Evolutionary conservation across 2,329 filamentous ascomycete genomes (phyloP), one percentile per base, ranked within the genome.

Genomic region (Hymenoscyphus fraxineus): DNA sequence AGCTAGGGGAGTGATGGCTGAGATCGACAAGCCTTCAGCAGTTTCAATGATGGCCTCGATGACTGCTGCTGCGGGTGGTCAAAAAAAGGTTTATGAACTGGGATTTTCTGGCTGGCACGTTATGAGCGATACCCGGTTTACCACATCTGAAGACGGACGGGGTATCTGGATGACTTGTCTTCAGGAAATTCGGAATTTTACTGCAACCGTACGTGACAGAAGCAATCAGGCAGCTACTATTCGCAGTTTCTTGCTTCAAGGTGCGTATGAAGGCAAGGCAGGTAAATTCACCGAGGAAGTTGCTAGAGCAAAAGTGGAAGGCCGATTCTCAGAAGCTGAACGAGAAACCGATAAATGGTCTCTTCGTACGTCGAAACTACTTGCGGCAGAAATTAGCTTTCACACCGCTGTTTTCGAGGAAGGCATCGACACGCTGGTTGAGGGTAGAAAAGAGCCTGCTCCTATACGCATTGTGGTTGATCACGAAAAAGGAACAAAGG

Each of bases 241-340:
- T 12, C 83, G 88, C 38, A 89, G 87, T 66, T 90, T 96, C 73
- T 77, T 89, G 51, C 82, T 96, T 1, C 85, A 88, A 60, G 91
- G 92, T 61, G 79, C 84, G 7, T 94, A 94, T 71, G 91, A 96
- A 73, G 88, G 88, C 32, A 93, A 88, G 75, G 91, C 90, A 1
- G 80, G 82, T 19, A 91, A 89, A 66, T 88, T 92, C 77, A 87
- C 87, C 35, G 94, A 98, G 77, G 95, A 98, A 68, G 82, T 97
- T 13, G 86, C 88, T 58, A 96, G 94, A 78, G 93, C 93, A 9
- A 87, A 89, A 68, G 87, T 97, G 15, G 94, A 97, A 77, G 90
- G 88, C 6, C 86, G 93, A 12, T 97, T 96, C 72, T 80, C 90
- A 0, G 93, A 97, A 74, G 76, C 80, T n/a, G 92, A 97, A 78